phyloP scores from a whole-genome alignment of 768 basidiomycete genomes.

The Hericium erinaceus region DNA sequence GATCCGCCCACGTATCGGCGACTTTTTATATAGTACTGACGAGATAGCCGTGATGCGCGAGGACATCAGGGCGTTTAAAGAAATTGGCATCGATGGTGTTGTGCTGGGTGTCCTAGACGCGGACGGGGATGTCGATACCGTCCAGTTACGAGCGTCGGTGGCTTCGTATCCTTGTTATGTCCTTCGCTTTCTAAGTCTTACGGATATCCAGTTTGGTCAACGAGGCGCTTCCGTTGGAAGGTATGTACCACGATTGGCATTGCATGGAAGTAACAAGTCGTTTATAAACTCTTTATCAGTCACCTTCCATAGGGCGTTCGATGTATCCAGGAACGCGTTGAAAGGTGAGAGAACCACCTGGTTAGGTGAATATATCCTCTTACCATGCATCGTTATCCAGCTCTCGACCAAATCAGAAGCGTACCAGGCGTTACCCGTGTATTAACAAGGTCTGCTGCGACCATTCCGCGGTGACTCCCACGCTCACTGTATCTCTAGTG shows the following conservation, averaged over 20 bases:
- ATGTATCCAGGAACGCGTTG: slow-evolving; percentile 50
- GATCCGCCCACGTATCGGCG: slow-evolving; percentile 72
- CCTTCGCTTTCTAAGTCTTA: neutral
- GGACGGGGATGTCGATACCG: slow-evolving; percentile 51
- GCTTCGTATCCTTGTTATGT: neutral
- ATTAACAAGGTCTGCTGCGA: slow-evolving; percentile 53
- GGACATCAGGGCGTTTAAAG: slow-evolving; percentile 57
- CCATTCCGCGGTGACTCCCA: neutral
- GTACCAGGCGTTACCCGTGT: slow-evolving; percentile 67
- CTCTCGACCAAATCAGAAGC: slow-evolving; percentile 34
- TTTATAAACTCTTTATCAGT: slow-evolving; percentile 29
- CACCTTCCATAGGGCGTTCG: slow-evolving; percentile 74
- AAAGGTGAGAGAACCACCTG: slow-evolving; percentile 32
- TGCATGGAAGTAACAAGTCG: neutral
- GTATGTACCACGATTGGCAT: slow-evolving; percentile 23
- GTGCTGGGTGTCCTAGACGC: slow-evolving; percentile 55
- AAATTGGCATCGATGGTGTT: slow-evolving; percentile 49
- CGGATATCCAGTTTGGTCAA: slow-evolving; percentile 37
- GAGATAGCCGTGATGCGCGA: slow-evolving; percentile 70
- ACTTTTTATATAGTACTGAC: slow-evolving; percentile 60
- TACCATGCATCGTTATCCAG: slow-evolving; percentile 7
- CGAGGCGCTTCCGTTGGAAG: slow-evolving; percentile 53
- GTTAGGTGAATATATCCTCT: neutral
- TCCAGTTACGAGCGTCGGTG: slow-evolving; percentile 45
- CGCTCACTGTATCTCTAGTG: slow-evolving; percentile 28